These are phyloP conservation scores for Hydnum rufescens DNA, from an alignment of 768 basidiomycete genomes.

Conservation along the genomic window DNA sequence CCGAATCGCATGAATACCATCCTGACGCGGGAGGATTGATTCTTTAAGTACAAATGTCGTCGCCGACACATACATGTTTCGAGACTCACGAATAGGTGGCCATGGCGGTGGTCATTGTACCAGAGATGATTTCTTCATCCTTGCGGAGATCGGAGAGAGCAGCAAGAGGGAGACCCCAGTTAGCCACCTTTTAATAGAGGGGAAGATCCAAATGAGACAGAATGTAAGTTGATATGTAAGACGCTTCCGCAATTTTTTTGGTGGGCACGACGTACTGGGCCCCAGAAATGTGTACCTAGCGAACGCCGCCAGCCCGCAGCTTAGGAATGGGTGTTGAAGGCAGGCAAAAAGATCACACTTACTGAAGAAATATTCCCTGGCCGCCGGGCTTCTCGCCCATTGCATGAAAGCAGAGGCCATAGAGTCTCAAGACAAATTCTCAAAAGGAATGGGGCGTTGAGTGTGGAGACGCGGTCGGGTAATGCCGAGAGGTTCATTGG, in stretches of 20 bases:
- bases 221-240: too few species aligned
- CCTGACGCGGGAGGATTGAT: too few species aligned
- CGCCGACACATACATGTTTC: not conserved
- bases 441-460: too few species aligned
- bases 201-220: slow-evolving; percentile 5
- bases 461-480: too few species aligned
- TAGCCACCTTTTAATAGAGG: slow-evolving; percentile 52
- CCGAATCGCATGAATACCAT: slow-evolving; percentile 92
- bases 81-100: slow-evolving; percentile 73
- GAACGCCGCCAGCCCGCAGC: too few species aligned
- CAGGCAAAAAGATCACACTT: slow-evolving; percentile 18
- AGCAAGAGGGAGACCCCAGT: slow-evolving; percentile 94
- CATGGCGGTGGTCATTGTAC: slow-evolving; percentile 87
- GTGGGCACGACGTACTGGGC: slow-evolving; percentile 35
- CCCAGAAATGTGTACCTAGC: slow-evolving; percentile 93
- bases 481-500: too few species aligned
- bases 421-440: not conserved
- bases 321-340: slow-evolving; percentile 13
- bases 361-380: slow-evolving; percentile 92
- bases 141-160: slow-evolving; percentile 76
- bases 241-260: not conserved
- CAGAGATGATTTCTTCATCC: slow-evolving; percentile 94
- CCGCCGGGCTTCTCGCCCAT: slow-evolving; percentile 84
- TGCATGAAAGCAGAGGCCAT: slow-evolving; percentile 76
- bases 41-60: too few species aligned